Conservation (phyloP, 2,329 filamentous ascomycete genomes). For the Arthroderma sp. region DNA sequence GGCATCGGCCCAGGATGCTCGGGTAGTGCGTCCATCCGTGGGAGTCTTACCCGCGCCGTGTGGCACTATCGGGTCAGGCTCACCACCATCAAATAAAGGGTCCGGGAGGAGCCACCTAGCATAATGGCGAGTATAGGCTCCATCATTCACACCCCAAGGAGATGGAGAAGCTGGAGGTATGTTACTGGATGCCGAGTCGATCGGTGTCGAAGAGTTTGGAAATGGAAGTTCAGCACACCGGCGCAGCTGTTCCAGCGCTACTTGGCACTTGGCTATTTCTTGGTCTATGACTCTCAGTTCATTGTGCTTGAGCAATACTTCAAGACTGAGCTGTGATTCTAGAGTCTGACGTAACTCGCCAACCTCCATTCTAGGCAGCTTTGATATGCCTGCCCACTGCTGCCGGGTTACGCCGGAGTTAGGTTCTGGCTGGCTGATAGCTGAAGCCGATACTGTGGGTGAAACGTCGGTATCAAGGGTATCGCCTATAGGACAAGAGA, state of each 20-base stretch:
- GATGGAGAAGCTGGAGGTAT: constrained; percentile 62
- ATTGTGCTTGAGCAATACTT: constrained; percentile 87
- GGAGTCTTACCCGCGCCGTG: constrained; percentile 29
- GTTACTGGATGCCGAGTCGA: constrained; percentile 55
- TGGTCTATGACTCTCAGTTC: constrained; percentile 90
- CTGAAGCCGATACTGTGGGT: background rate
- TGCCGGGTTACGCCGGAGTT: background rate
- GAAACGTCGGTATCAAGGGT: background rate
- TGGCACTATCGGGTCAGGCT: constrained; percentile 18
- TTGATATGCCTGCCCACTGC: background rate
- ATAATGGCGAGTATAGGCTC: constrained; percentile 88
- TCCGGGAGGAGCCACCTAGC: constrained; percentile 90
- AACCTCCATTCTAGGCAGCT: constrained; percentile 13
- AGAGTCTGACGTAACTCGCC: constrained; percentile 56
- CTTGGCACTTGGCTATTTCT: constrained; percentile 89
- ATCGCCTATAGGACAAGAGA: background rate
- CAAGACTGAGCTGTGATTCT: constrained; percentile 75
- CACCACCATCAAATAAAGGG: constrained; percentile 62
- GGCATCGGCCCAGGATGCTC: constrained; percentile 55
- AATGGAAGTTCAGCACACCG: constrained; percentile 87
- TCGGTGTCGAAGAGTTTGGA: constrained; percentile 49
- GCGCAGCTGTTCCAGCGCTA: constrained; percentile 83
- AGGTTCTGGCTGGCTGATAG: background rate
- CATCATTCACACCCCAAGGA: constrained; percentile 80
- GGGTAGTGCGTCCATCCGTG: constrained; percentile 62